Evolutionary conservation across 2,329 filamentous ascomycete genomes (phyloP).

Genomic region (Sporothrix pseudoabietina): DNA sequence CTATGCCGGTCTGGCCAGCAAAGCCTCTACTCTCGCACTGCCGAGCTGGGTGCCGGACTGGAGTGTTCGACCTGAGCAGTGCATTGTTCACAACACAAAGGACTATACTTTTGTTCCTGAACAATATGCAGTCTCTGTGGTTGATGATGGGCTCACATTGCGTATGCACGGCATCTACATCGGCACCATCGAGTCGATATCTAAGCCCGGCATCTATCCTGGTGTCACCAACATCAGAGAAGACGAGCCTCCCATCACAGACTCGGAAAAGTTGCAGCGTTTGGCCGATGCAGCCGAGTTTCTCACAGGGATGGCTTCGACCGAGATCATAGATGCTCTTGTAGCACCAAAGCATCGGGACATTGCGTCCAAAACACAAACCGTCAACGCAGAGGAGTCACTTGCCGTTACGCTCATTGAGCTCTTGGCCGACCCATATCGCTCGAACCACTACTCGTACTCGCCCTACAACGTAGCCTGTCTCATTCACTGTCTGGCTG

Average conservation of each 20-base stretch:
- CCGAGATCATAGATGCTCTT: neutral
- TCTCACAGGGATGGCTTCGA: neutral
- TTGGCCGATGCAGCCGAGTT: neutral
- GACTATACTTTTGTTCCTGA: neutral
- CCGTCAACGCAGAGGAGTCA: neutral
- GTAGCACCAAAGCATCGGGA: neutral
- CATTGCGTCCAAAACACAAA: neutral
- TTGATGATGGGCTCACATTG: neutral
- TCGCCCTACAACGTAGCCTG: neutral
- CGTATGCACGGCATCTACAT: neutral
- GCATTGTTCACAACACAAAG: neutral
- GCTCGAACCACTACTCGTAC: neutral
- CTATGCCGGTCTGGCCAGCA: neutral
- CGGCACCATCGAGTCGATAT: neutral
- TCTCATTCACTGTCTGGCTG: neutral
- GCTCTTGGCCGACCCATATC: neutral
- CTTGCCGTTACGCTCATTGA: neutral
- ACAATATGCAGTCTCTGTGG: neutral
- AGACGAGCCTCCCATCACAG: neutral
- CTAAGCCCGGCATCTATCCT: neutral
- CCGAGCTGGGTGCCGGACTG: conserved; percentile 8
- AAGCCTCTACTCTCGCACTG: neutral
- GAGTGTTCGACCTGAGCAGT: neutral
- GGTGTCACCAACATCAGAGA: neutral
- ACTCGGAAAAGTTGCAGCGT: neutral